These are phyloP conservation scores for Penicillium frequentans DNA, from an alignment of 2,329 filamentous ascomycete genomes.

Conservation along the genomic window DNA sequence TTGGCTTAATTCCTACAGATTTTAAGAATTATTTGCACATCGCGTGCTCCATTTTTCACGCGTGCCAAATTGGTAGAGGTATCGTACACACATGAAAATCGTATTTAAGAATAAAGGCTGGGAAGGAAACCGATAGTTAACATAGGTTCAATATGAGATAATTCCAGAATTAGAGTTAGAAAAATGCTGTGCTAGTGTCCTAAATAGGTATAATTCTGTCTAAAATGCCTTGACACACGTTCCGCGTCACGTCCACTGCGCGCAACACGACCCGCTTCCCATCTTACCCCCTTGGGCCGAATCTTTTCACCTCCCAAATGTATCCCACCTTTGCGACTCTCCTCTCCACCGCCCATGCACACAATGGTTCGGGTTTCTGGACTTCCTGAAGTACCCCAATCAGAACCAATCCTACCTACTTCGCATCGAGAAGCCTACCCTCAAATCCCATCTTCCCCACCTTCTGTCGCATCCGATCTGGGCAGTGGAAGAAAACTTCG, in stretches of 20 bases:
- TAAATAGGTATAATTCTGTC: not conserved
- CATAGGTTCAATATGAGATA: not conserved
- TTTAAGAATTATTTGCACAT: too few relatives aligned
- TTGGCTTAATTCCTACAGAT: too few relatives aligned
- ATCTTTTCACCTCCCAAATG: conserved; percentile 15
- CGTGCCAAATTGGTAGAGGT: too few relatives aligned
- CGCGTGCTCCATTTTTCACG: too few relatives aligned
- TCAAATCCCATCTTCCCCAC: conserved; percentile 42
- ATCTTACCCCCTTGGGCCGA: conserved; percentile 24
- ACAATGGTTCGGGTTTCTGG: conserved; percentile 35
- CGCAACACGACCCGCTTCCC: conserved; percentile 25
- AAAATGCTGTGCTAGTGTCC: not conserved
- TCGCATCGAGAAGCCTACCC: conserved; percentile 27
- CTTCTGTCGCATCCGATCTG: conserved; percentile 41
- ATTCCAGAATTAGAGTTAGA: too few relatives aligned
- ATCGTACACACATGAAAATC: too few relatives aligned
- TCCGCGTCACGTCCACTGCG: conserved; percentile 27
- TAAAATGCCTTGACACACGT: conserved; percentile 16
- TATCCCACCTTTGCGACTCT: conserved; percentile 13
- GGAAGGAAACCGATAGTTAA: not conserved
- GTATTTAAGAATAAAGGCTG: not conserved
- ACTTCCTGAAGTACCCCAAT: conserved; percentile 35
- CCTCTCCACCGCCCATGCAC: conserved; percentile 17
- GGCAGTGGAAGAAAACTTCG: conserved; percentile 38
- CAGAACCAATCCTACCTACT: conserved; percentile 34